phyloP scores from a whole-genome alignment of 2,329 filamentous ascomycete species.

The Graphilbum fragrans region DNA sequence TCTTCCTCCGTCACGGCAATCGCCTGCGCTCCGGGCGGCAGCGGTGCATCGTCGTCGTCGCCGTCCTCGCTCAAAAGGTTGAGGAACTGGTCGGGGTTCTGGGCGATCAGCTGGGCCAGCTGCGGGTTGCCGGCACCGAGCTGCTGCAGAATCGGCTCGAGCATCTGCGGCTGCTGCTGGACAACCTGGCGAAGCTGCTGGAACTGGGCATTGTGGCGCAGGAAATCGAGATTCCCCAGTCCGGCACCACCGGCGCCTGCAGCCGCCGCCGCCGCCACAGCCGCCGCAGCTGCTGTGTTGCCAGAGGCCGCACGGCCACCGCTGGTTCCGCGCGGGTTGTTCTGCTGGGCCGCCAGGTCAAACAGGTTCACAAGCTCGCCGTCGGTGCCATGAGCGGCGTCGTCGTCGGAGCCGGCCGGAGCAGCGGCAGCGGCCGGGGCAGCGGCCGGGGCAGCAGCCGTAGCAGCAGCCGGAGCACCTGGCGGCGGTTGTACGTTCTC shows the following conservation, averaged over 20 bases:
- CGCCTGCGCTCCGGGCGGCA: slow-evolving; percentile 79
- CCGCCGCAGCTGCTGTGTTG: slow-evolving; percentile 25
- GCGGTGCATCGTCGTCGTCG: slow-evolving; percentile 62
- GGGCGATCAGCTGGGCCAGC: slow-evolving; percentile 80
- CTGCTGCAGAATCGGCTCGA: slow-evolving; percentile 94
- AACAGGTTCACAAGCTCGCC: slow-evolving; percentile 77
- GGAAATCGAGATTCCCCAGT: slow-evolving; percentile 76
- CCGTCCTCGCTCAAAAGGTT: slow-evolving; percentile 79
- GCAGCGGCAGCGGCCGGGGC: slow-evolving; percentile 29
- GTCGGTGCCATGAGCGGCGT: slow-evolving; percentile 37
- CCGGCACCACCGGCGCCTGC: slow-evolving; percentile 36
- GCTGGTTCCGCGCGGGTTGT: slow-evolving; percentile 28
- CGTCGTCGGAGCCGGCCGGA: slow-evolving; percentile 24
- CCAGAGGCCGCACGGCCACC: slow-evolving; percentile 26
- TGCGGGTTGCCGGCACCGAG: slow-evolving; percentile 91
- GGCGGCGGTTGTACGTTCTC: slow-evolving; percentile 53
- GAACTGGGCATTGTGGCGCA: slow-evolving; percentile 93
- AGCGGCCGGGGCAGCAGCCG: slow-evolving; percentile 29
- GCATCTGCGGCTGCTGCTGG: slow-evolving; percentile 95
- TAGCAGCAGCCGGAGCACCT: not conserved
- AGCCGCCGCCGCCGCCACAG: slow-evolving; percentile 30
- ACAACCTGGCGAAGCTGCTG: slow-evolving; percentile 95
- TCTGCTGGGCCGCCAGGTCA: slow-evolving; percentile 75
- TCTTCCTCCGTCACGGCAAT: slow-evolving; percentile 94
- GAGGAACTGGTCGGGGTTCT: slow-evolving; percentile 88